Conservation (phyloP, 129 eudicot species). For the Pulicaria dysenterica region DNA sequence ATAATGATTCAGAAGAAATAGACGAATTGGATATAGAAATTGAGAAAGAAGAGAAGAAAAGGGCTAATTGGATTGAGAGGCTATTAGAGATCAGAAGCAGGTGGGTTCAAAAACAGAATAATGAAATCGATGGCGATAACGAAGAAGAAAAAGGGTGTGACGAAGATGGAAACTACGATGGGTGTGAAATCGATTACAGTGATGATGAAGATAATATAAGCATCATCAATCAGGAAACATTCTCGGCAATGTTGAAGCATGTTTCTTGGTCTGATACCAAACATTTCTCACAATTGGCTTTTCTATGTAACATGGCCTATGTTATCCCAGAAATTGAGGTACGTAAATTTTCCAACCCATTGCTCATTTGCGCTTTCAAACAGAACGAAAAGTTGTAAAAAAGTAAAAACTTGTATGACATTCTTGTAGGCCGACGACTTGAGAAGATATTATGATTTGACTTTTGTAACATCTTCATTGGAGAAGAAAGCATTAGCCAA, state of each 20-base stretch:
- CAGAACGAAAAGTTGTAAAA: not conserved
- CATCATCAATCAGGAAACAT: conserved; percentile 45
- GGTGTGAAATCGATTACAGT: conserved; percentile 66
- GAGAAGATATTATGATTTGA: conserved; percentile 60
- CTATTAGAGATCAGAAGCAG: conserved; percentile 52
- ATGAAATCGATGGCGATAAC: conserved; percentile 29
- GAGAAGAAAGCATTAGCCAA: conserved; percentile 64
- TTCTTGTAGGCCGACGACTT: conserved; percentile 62
- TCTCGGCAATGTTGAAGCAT: conserved; percentile 40
- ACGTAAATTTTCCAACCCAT: conserved; percentile 22
- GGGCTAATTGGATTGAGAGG: conserved; percentile 66
- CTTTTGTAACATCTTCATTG: conserved; percentile 73
- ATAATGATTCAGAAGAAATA: conserved; percentile 24
- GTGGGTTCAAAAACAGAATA: conserved; percentile 49
- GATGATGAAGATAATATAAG: conserved; percentile 51
- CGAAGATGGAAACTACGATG: conserved; percentile 43
- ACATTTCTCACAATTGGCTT: conserved; percentile 66
- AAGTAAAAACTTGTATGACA: not conserved
- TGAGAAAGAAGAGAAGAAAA: conserved; percentile 39
- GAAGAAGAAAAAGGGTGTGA: conserved; percentile 42
- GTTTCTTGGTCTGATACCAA: conserved; percentile 85
- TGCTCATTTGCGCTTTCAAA: conserved; percentile 12
- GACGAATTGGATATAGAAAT: conserved; percentile 31
- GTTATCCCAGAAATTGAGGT: conserved; percentile 82
- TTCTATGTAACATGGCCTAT: conserved; percentile 84